phyloP scores from a whole-genome alignment of 257 asterid genomes.

The Solanum clarkiae region DNA sequence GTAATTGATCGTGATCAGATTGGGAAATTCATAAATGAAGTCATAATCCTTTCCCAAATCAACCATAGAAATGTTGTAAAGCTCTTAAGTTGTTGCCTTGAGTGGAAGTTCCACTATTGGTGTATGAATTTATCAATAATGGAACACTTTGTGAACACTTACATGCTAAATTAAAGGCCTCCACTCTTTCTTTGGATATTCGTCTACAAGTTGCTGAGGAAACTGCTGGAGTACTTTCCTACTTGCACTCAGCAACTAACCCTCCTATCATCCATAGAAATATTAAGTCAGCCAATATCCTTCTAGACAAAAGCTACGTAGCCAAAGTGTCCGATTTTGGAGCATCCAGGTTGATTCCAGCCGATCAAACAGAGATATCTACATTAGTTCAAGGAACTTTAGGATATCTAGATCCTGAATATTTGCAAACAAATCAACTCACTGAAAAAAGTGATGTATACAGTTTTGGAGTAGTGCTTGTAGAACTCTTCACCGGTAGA shows the following conservation, averaged over 20 bases:
- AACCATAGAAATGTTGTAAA: slow-evolving; percentile 18
- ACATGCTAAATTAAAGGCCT: slow-evolving; percentile 3
- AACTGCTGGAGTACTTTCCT: slow-evolving; percentile 15
- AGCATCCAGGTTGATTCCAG: slow-evolving; percentile 15
- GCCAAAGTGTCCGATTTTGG: slow-evolving; percentile 22
- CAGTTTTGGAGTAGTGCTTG: slow-evolving; percentile 27
- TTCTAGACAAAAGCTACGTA: slow-evolving; percentile 12
- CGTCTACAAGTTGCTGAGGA: slow-evolving; percentile 18
- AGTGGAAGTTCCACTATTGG: slow-evolving; percentile 19
- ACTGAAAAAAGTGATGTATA: slow-evolving; percentile 28
- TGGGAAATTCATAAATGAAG: slow-evolving; percentile 27
- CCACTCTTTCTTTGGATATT: slow-evolving; percentile 7
- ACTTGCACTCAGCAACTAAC: slow-evolving; percentile 18
- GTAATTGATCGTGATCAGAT: slow-evolving; percentile 1
- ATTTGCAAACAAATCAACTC: slow-evolving; percentile 10
- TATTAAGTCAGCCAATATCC: slow-evolving; percentile 21
- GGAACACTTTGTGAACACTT: slow-evolving; percentile 14
- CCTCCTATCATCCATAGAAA: slow-evolving; percentile 33
- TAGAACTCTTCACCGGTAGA: slow-evolving; percentile 14
- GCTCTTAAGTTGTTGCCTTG: slow-evolving; percentile 28
- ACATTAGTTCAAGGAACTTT: slow-evolving; percentile 25
- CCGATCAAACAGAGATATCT: slow-evolving; percentile 1
- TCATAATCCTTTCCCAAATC: slow-evolving; percentile 17
- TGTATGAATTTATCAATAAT: slow-evolving; percentile 18
- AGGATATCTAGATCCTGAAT: slow-evolving; percentile 30